A percentile compares a stretch with the other conserved stretches of the same genome.
These are phyloP conservation scores for Pouteria campechiana DNA, from an alignment of 179 eudicot genomes.

Conservation along the genomic window DNA sequence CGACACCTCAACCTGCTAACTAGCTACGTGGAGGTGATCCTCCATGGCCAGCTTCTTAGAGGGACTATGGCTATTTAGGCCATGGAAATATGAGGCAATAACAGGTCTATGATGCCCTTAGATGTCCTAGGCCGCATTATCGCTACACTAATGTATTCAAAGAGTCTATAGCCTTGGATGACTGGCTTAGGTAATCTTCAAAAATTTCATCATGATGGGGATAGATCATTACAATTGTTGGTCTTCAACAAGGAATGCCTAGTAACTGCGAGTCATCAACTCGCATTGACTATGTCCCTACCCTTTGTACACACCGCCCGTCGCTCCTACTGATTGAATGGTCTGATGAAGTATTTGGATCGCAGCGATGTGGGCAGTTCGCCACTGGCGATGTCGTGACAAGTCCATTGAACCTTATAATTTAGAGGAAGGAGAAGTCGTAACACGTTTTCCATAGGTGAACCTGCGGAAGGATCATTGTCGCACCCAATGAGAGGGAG, in stretches of 20 bases:
- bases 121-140: conserved; percentile 34
- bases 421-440: conserved; percentile 9
- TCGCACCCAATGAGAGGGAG: too few relatives aligned
- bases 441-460: conserved; percentile 9
- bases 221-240: too few relatives aligned
- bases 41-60: conserved; percentile 27
- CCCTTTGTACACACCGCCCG: conserved; percentile 31
- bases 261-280: conserved; percentile 31
- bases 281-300: conserved; percentile 30
- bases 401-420: conserved; percentile 13
- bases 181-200: too few relatives aligned
- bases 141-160: conserved; percentile 49
- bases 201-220: too few relatives aligned
- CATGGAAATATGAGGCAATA: conserved; percentile 33
- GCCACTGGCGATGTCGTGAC: conserved; percentile 7
- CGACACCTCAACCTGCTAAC: conserved; percentile 11
- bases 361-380: conserved; percentile 20
- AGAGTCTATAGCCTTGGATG: conserved; percentile 51
- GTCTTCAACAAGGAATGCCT: too few relatives aligned
- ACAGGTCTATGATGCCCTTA: conserved; percentile 34
- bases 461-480: conserved; percentile 8
- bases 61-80: conserved; percentile 32
- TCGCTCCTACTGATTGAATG: conserved; percentile 51
- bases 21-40: conserved; percentile 18
- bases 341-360: conserved; percentile 48